These are phyloP conservation scores for Aspergillus nidulans DNA, from an alignment of 495 filamentous ascomycete species.

Conservation along the genomic window DNA sequence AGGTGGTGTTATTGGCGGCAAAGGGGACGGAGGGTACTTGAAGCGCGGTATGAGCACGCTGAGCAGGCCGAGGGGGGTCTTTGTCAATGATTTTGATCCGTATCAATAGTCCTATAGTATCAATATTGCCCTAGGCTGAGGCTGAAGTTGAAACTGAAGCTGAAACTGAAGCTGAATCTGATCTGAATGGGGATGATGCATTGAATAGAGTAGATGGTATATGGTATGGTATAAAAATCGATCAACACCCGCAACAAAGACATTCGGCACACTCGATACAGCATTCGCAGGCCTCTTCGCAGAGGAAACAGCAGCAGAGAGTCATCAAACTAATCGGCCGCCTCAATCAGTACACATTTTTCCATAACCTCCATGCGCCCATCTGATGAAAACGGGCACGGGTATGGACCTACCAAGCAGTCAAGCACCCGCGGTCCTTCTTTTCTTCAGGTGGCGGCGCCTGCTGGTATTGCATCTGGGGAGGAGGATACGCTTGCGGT, in stretches of 20 bases:
- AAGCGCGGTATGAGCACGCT: conserved; percentile 24
- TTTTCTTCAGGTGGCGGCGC: conserved; percentile 19
- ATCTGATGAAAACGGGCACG: neutral
- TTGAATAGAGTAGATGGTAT: neutral
- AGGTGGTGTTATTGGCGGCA: conserved; percentile 43
- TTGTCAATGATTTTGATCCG: conserved; percentile 16
- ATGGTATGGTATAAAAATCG: conserved; percentile 2
- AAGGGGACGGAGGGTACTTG: conserved; percentile 50
- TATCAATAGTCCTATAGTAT: no score
- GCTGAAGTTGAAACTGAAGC: no score
- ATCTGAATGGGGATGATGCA: neutral
- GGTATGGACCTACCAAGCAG: conserved; percentile 19
- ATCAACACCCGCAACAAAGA: conserved; percentile 19
- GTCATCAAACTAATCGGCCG: conserved; percentile 16
- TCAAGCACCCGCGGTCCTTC: conserved; percentile 24
- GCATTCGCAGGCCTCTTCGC: conserved; percentile 24
- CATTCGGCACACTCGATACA: conserved; percentile 19
- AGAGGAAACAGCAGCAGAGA: conserved; percentile 26
- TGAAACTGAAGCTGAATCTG: neutral
- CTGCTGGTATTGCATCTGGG: conserved; percentile 19
- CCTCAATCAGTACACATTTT: neutral
- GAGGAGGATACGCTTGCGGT: conserved; percentile 18
- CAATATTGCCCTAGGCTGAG: no score
- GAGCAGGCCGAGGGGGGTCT: conserved; percentile 10
- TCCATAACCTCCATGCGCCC: no score